phyloP scores from a whole-genome alignment of 345 rosid genomes.

The Eucalyptus sideroxylon region DNA sequence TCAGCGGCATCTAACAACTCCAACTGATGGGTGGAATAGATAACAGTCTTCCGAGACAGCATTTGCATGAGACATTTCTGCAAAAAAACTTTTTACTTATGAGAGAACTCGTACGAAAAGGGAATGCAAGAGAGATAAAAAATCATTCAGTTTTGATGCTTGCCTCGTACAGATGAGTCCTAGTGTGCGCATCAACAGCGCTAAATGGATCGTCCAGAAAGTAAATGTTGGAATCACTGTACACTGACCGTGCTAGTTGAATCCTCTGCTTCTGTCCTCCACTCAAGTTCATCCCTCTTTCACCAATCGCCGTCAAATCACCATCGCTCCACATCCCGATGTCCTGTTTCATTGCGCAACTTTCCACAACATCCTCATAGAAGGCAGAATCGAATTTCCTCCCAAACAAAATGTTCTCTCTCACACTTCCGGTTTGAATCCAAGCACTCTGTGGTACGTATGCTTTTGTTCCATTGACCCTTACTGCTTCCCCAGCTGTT shows the following conservation, averaged over 20 bases:
- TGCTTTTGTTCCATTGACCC: constrained; percentile 38
- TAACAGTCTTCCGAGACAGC: constrained; percentile 40
- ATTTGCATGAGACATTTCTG: constrained; percentile 50
- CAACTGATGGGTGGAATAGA: constrained; percentile 56
- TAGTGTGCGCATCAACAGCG: constrained; percentile 73
- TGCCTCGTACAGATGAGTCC: constrained; percentile 44
- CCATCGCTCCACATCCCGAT: no score
- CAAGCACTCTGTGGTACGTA: no score
- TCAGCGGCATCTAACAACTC: constrained; percentile 55
- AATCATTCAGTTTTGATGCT: background rate
- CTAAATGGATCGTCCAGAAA: constrained; percentile 26
- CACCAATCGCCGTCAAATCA: no score
- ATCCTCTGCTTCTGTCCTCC: no score
- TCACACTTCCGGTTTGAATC: no score
- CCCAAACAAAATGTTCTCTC: no score
- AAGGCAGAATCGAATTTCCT: no score
- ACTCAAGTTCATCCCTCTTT: no score
- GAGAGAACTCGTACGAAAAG: background rate
- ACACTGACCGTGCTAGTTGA: constrained; percentile 10
- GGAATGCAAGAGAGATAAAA: background rate
- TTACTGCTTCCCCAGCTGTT: constrained; percentile 37
- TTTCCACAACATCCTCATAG: no score
- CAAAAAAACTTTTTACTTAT: background rate
- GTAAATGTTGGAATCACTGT: constrained; percentile 4
- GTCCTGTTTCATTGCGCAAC: no score